Conservation (phyloP, 192 early-diverging fungal genomes). For the Coemansia sp. region DNA sequence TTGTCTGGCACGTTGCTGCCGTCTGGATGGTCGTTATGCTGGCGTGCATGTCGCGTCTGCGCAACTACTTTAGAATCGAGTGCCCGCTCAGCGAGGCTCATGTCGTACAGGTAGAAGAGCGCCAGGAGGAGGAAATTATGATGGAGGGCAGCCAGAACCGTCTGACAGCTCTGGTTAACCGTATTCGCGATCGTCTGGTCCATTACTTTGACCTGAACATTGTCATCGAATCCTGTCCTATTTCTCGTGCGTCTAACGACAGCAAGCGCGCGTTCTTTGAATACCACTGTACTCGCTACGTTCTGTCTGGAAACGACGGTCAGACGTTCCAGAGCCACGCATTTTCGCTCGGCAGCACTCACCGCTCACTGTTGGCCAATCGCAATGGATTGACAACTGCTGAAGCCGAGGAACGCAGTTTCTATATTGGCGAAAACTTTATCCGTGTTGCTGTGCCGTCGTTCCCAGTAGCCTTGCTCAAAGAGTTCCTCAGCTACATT, state of each 20-base stretch:
- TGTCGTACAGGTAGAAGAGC: constrained; percentile 58
- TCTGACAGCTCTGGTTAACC: constrained; percentile 40
- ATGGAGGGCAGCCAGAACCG: constrained; percentile 51
- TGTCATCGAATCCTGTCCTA: constrained; percentile 38
- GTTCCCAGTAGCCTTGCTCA: constrained; percentile 49
- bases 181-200: constrained; percentile 37
- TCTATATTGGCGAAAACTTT: constrained; percentile 67
- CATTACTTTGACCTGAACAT: constrained; percentile 37
- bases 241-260: constrained; percentile 41
- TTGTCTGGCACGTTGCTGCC: constrained; percentile 71
- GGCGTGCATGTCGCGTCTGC: constrained; percentile 42
- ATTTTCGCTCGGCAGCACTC: constrained; percentile 60
- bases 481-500: constrained; percentile 59
- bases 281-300: constrained; percentile 76
- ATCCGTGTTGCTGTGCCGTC: constrained; percentile 55
- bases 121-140: constrained; percentile 50
- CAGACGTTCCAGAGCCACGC: constrained; percentile 56
- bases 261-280: constrained; percentile 59
- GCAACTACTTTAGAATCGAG: constrained; percentile 72
- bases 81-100: constrained; percentile 47
- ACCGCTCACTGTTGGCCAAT: constrained; percentile 47
- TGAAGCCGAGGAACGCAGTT: constrained; percentile 56
- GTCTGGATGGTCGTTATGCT: constrained; percentile 67
- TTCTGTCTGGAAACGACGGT: constrained; percentile 52
- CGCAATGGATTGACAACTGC: constrained; percentile 50